Conservation (phyloP, 2,329 filamentous ascomycete genomes). For the Cladosporium sp. region DNA sequence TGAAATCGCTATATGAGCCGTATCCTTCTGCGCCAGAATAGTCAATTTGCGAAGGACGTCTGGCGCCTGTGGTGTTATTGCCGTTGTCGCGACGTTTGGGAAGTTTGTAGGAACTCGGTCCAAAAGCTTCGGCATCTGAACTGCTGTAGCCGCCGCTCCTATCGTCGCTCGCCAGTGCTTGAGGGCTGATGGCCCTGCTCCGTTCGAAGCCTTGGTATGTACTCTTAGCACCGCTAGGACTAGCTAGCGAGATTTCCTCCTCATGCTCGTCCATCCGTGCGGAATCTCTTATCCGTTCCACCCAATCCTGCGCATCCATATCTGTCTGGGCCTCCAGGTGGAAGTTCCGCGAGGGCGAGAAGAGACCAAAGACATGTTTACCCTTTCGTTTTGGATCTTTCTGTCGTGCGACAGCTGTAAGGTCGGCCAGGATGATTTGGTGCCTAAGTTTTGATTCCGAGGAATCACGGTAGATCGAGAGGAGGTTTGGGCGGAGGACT, state of each 20-base stretch:
- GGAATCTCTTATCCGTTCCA: slow-evolving; percentile 70
- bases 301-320: slow-evolving; percentile 79
- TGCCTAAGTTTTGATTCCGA: slow-evolving; percentile 85
- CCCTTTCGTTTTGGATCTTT: slow-evolving; percentile 85
- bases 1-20: slow-evolving; percentile 82
- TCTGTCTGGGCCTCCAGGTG: slow-evolving; percentile 74
- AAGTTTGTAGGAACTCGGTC: slow-evolving; percentile 15
- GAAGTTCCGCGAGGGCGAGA: slow-evolving; percentile 85
- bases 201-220: slow-evolving; percentile 40
- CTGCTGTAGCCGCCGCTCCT: slow-evolving; percentile 35
- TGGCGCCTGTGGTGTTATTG: slow-evolving; percentile 31
- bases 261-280: slow-evolving; percentile 85
- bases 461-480: slow-evolving; percentile 90
- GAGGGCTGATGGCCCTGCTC: slow-evolving; percentile 25
- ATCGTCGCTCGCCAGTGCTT: neutral
- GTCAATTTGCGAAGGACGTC: slow-evolving; percentile 57
- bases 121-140: slow-evolving; percentile 38
- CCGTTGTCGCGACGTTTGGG: slow-evolving; percentile 26
- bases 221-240: slow-evolving; percentile 53
- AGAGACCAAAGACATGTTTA: slow-evolving; percentile 84
- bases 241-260: slow-evolving; percentile 71
- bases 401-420: slow-evolving; percentile 84
- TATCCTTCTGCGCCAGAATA: slow-evolving; percentile 59
- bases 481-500: slow-evolving; percentile 80
- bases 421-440: slow-evolving; percentile 80